phyloP scores from a whole-genome alignment of 1,284 basidiomycete genomes.

The Cryptococcus jaspeensis region DNA sequence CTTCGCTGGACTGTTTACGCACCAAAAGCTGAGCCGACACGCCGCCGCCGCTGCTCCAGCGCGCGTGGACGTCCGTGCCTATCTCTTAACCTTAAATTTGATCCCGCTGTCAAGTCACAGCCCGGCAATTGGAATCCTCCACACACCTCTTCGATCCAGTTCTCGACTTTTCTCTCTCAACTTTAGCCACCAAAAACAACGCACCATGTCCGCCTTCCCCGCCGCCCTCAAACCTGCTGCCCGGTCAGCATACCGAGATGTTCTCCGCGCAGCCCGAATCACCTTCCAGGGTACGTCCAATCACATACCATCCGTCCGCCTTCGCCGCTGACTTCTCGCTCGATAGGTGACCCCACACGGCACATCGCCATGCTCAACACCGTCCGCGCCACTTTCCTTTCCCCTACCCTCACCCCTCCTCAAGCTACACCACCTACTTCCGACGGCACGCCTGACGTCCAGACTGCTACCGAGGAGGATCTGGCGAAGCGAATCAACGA shows the following conservation, averaged over 20 bases:
- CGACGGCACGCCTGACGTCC: slow-evolving; percentile 8
- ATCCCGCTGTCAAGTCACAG: no score
- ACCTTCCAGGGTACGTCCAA: slow-evolving; percentile 43
- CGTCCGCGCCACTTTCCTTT: slow-evolving; percentile 41
- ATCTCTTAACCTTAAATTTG: no score
- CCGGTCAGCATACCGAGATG: slow-evolving; percentile 43
- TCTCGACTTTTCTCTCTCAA: background rate
- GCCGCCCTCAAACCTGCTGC: slow-evolving; percentile 35
- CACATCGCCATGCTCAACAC: slow-evolving; percentile 32
- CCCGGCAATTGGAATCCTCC: no score
- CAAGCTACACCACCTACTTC: slow-evolving; percentile 12
- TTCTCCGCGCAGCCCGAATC: slow-evolving; percentile 41
- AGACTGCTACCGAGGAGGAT: slow-evolving; percentile 21
- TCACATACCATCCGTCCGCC: background rate
- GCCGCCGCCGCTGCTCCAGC: no score
- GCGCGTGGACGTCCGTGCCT: no score
- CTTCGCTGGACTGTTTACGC: no score
- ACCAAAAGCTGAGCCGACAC: no score
- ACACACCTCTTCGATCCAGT: background rate
- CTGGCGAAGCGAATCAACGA: slow-evolving; percentile 43
- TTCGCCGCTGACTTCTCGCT: background rate
- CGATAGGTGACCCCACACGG: slow-evolving; percentile 36
- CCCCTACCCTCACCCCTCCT: slow-evolving; percentile 39
- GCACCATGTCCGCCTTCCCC: slow-evolving; percentile 32
- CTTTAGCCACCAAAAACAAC: background rate